Conservation (phyloP, 148 eudicot genomes). For the Camellia granthamiana region DNA sequence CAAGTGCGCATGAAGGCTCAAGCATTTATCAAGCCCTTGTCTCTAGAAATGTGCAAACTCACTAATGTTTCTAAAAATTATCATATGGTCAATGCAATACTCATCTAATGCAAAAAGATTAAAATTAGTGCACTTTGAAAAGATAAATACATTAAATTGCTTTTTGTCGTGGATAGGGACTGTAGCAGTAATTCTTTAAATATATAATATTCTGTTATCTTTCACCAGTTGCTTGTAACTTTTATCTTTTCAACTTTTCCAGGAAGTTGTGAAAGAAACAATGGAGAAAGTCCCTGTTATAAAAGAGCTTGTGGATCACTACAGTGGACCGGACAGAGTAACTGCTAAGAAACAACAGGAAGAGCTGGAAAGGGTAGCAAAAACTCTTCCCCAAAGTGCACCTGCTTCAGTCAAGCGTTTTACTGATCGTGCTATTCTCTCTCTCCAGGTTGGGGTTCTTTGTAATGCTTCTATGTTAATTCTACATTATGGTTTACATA, state of each 20-base stretch:
- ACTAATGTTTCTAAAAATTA: no score
- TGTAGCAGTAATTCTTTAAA: not conserved
- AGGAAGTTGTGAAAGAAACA: constrained; percentile 68
- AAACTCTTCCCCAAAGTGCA: constrained; percentile 65
- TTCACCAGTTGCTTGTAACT: constrained; percentile 4
- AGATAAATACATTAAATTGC: not conserved
- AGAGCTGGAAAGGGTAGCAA: constrained; percentile 85
- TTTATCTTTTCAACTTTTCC: constrained; percentile 3
- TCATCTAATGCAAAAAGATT: no score
- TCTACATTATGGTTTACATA: not conserved
- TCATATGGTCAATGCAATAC: no score
- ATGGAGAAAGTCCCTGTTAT: constrained; percentile 76
- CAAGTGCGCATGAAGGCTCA: no score
- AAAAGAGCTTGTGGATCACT: constrained; percentile 74
- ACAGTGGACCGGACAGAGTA: constrained; percentile 74
- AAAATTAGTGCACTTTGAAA: not conserved
- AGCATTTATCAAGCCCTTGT: no score
- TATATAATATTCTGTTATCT: not conserved
- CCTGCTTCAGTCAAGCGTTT: constrained; percentile 69
- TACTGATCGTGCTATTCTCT: constrained; percentile 77
- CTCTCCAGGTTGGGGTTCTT: constrained; percentile 70
- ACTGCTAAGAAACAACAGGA: constrained; percentile 79
- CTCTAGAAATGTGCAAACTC: no score
- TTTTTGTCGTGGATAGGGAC: not conserved
- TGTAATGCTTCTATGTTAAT: not conserved